Conservation (phyloP, 495 filamentous ascomycete species). For the Talaromyces adpressus region DNA sequence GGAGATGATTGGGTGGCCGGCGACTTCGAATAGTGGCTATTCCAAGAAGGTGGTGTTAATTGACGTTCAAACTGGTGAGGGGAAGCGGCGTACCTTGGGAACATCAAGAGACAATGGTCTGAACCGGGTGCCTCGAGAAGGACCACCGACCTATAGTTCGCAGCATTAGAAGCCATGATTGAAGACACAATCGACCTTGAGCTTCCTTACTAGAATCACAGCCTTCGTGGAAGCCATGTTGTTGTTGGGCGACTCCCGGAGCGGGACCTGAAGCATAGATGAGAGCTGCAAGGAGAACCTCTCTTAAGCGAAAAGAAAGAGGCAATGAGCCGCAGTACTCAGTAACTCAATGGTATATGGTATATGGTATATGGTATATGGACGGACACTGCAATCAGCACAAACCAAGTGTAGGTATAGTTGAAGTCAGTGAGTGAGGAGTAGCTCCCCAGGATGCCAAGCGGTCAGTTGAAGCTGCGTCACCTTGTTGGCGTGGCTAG, state of each 20-base stretch:
- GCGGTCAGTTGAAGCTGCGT: constrained; percentile 4
- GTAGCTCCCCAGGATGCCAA: neutral
- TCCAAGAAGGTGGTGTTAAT: constrained; percentile 4
- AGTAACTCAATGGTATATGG: neutral
- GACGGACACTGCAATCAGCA: neutral
- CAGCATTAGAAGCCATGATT: constrained; percentile 9
- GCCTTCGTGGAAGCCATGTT: constrained; percentile 57
- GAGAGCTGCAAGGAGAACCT: neutral
- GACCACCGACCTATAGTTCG: constrained; percentile 74
- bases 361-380: neutral
- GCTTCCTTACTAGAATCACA: constrained; percentile 53
- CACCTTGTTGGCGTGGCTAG: neutral
- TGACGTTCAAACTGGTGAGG: constrained; percentile 3
- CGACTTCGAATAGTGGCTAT: constrained; percentile 97
- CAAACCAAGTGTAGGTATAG: neutral
- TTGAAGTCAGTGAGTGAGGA: neutral
- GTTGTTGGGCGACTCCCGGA: constrained; percentile 34
- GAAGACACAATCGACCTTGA: neutral
- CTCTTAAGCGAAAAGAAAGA: neutral
- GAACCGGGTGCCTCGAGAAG: constrained; percentile 92
- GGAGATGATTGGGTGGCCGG: constrained; percentile 95
- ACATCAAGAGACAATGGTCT: constrained; percentile 93
- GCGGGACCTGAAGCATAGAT: constrained; percentile 41
- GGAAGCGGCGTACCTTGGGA: constrained; percentile 65
- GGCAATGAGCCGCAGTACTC: neutral